Evolutionary conservation across 2,329 filamentous ascomycete genomes (phyloP), one percentile per base, ranked within the genome.

Genomic region (Talaromyces funiculosus): DNA sequence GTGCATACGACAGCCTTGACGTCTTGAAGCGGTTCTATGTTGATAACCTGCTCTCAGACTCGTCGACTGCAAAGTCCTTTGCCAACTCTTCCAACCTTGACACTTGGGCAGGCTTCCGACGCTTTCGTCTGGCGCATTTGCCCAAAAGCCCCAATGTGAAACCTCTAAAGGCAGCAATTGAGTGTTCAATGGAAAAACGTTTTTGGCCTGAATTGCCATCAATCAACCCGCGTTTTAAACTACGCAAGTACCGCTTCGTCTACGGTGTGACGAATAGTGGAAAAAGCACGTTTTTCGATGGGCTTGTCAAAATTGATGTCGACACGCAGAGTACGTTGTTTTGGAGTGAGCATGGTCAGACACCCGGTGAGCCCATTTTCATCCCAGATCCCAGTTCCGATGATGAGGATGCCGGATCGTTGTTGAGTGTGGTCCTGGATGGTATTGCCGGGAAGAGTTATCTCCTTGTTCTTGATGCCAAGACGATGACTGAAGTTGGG

Each of bases 1-100:
- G 86, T 31, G 77, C 83, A 56, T 92, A 88, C 67, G 79, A 84
- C 0, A 87, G 83, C 56, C 74, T 83, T 0, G 85, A 90, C 61
- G 78, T 92, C 16, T 76, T 94, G 38, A 80, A 84, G 29, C 77
- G 77, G 7, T 83, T 91, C 63, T 91, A 90, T 75, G 87, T 91
- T 71, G 82, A 89, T 54, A 83, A 89, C 40, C 70, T 92, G 3
- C 74, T 86, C n/a, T 82, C 80, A 14, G 80, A 84, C 56, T 79
- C 78, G 2, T 69, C 84, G 31, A 76, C 75, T 6, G 80, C 79
- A 0, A 67, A 57, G 55, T 65, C 66, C 9, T 53, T 61, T 3
- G 24, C 14, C 9, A 47, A 59, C 3, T 29, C 45, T n/a, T 42
- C 35, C 2, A 35, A 43, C n/a, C 14, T 29, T 14, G 29, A 20